Base-by-base conservation (phyloP, 805 yeast genomes). In the Metschnikowia peoriensis region DNA sequence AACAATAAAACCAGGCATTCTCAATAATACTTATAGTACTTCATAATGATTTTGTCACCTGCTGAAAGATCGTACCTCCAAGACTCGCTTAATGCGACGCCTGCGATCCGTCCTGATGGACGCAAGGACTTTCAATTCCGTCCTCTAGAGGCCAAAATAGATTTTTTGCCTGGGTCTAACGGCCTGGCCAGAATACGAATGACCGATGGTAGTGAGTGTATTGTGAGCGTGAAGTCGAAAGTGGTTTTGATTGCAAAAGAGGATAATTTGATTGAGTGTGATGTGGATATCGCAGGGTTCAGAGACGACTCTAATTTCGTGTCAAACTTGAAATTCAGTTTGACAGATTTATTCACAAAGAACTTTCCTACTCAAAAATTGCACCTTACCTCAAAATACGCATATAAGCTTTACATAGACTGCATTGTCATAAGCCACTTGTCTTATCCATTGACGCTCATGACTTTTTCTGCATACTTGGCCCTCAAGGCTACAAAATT, bases 181-280 rank as follows among this genome's bases (percentile, higher is more conserved):
- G 99, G 99, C 12, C 91, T 97, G 1, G 87, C 97, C 0, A 80
- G 96, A 71, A 82, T 93, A 16, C 79, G 91, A 57, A 80, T 90
- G 35, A 79, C 88, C 46, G 98, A 93, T 68, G 98, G 99, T 22
- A 83, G 90, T 55, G 98, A 94, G 69, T 90, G 97, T 61, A 86
- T 94, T 35, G 93, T 90, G 6, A 94, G 97, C 63, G 80, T 93
- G 45, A 94, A 94, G 69, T 82, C 92, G 11, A 87, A 88, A 61
- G 97, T 92, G 3, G 88, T 89, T 14, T 56, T 64, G 47, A 53
- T 69, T 56, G 53, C 60, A 32, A 62, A 60, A 43, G 77, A 79
- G 15, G 61, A 74, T 0, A 82, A 80, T 16, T 70, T 89, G 38
- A 72, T 92, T 9, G 83, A 84, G 43, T 84, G 91, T 29, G 96